Base-by-base conservation (phyloP, 306 rosid species). In the Carpinus fangiana region DNA sequence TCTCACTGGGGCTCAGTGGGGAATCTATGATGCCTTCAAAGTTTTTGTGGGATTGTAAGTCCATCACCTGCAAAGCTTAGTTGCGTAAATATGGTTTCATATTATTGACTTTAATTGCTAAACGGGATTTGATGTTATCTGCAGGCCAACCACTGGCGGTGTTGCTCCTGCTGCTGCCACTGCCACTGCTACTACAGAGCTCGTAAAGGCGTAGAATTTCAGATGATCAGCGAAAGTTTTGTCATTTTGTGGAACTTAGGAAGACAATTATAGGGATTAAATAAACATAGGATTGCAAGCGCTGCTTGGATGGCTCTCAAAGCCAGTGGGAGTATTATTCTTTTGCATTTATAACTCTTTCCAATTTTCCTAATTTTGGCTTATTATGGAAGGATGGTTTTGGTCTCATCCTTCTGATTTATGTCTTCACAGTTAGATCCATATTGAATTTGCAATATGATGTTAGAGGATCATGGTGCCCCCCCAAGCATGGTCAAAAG, bases 1-100 rank as follows among this genome's bases (percentile, higher is more conserved):
- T 70, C 98, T 95, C 36, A 95, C 99, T 3, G 99, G 98, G 80
- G 97, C 96, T 83, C 99, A 93, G 73, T 95, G 99, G 99, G 99
- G 91, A 68, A 86, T 93, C 85, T 93, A 95, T 12, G 99, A 95
- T 79, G 97, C 97, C 59, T 95, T 95, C 89, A 93, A 95, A 89
- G 97, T 95, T 81, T 93, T 55, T 10, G 98, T 91, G 18, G 99
- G 99, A 60, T 87, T 95, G 99, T 95, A 91, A 88, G 97, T 90
- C 59, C 66, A 53, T 78, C 53, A 50, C n/a, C 74, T 45, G 21
- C 69, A 41, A 31, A 53, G 12, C 73, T 60, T 59, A 12, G 34
- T 31, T 75, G 57, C 26, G 28, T 11, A 60, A n/a, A 26, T 72
- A 20, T 52, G 26, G 23, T 36, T 26, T 75, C 4, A 23, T 34